These are phyloP conservation scores for Luzula sylvatica DNA, from an alignment of 176 grass and related monocot species.

Conservation along the genomic window DNA sequence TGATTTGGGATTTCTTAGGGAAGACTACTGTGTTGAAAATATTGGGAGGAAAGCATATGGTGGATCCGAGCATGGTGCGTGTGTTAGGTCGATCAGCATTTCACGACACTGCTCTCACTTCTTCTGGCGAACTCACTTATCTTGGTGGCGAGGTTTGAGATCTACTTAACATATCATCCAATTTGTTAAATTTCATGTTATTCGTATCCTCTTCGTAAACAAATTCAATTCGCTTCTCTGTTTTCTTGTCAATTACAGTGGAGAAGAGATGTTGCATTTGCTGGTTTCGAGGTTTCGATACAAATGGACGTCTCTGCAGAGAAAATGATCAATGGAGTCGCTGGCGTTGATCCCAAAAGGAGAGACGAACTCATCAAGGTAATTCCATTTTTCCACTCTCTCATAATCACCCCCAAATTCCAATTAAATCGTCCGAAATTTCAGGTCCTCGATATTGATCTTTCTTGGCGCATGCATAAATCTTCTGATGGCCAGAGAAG, in stretches of 20 bases:
- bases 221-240: not conserved
- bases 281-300: conserved; percentile 88
- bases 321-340: conserved; percentile 84
- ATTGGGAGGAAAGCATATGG: conserved; percentile 97
- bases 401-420: not conserved
- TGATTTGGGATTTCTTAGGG: conserved; percentile 29
- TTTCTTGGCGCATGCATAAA: conserved; percentile 89
- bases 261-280: conserved; percentile 90
- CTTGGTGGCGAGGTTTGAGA: conserved; percentile 68
- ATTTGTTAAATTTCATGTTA: not conserved
- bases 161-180: too few species aligned
- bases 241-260: conserved; percentile 32
- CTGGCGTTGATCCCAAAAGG: conserved; percentile 64
- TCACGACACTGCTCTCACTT: conserved; percentile 79
- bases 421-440: not conserved
- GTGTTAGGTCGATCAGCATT: conserved; percentile 76
- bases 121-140: conserved; percentile 86
- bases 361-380: conserved; percentile 92
- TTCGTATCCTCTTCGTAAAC: not conserved
- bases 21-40: conserved; percentile 98
- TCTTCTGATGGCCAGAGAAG: conserved; percentile 92
- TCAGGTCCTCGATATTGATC: conserved; percentile 90
- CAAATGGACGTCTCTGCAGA: conserved; percentile 86
- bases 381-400: conserved; percentile 20
- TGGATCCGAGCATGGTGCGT: conserved; percentile 88